phyloP scores from a whole-genome alignment of 768 basidiomycete genomes.

The Hygrophoropsis aurantiaca region DNA sequence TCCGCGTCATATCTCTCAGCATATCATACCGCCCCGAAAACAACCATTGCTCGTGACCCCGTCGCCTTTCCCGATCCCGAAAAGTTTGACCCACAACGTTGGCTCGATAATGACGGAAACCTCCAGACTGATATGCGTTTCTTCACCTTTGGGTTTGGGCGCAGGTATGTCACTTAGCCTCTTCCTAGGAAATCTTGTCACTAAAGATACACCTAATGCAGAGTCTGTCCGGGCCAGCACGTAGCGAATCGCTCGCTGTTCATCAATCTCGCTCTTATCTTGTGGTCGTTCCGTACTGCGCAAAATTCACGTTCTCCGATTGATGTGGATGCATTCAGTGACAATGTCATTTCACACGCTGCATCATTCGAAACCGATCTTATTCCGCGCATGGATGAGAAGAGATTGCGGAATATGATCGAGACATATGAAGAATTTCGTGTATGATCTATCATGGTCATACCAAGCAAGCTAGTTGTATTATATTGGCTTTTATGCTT shows the following conservation, averaged over 20 bases:
- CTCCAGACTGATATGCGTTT: slow-evolving; percentile 46
- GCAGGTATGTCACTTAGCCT: slow-evolving; percentile 22
- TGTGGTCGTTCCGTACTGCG: slow-evolving; percentile 60
- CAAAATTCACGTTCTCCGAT: slow-evolving; percentile 51
- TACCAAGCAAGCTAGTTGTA: too few species aligned
- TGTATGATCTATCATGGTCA: too few species aligned
- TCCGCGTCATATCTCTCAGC: too few species aligned
- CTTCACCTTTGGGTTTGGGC: slow-evolving; percentile 56
- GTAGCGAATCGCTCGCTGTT: slow-evolving; percentile 48
- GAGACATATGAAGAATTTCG: too few species aligned
- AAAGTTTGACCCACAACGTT: slow-evolving; percentile 55
- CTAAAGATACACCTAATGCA: slow-evolving; percentile 10
- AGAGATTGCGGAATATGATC: slow-evolving; percentile 14
- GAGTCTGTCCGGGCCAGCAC: slow-evolving; percentile 62
- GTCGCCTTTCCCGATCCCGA: slow-evolving; percentile 51
- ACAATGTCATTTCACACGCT: slow-evolving; percentile 56
- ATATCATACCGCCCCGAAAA: too few species aligned
- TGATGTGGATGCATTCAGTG: slow-evolving; percentile 55
- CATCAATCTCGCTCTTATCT: slow-evolving; percentile 56
- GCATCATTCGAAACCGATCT: slow-evolving; percentile 56
- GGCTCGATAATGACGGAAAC: slow-evolving; percentile 44
- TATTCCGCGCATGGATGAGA: slow-evolving; percentile 39
- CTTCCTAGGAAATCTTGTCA: neutral
- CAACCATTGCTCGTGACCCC: slow-evolving; percentile 54
- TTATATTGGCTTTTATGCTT: too few species aligned